Evolutionary conservation across 352 stramenopile species (phyloP), one percentile per base, ranked within the genome.

Genomic region (Globisporangium yorkense): DNA sequence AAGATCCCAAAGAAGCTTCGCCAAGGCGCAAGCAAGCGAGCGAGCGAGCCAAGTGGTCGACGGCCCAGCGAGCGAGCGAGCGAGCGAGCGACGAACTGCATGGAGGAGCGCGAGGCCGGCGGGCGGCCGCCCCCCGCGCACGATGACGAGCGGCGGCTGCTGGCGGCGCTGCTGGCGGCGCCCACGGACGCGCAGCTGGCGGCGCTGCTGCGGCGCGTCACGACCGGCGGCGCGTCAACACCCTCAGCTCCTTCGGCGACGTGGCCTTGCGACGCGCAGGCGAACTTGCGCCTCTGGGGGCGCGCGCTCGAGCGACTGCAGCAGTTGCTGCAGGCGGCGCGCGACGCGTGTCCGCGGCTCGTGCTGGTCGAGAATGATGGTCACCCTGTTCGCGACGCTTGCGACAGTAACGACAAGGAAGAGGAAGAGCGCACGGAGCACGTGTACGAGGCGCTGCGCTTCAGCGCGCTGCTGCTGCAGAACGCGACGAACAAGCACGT

Each of bases 251-350:
- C 37, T 5, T 18, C 13, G 37, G 37, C 37, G 37, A 77, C 79
- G 8, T 95, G 86, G 86, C 77, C 82, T 21, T 84, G 90, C 62
- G 86, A 95, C 66, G 77, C 71, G 18, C 86, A 92, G 53, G 86
- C 82, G 24, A 85, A 91, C 54, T 54, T 93, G 33, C 70, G 70
- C 21, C 89, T 89, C 58, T 95, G 85, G 80, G 60, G 48, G 5
- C 39, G 43, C 0, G 77, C 94, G 54, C 68, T 95, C n/a, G 58
- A 74, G 33, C 75, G 80, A 27, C 52, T 91, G 21, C 70, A 87
- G 50, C 57, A 53, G 24, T 54, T 87, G 51, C 77, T 92, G 16
- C 52, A 72, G 41, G 57, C 47, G 1, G 75, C 75, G 37, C 31
- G 84, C 16, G 65, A 67, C 53, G 51, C 74, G 39, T 77, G 68